Evolutionary conservation across 108 stramenopile genomes (phyloP).

Genomic region (Conticribra guillardii): DNA sequence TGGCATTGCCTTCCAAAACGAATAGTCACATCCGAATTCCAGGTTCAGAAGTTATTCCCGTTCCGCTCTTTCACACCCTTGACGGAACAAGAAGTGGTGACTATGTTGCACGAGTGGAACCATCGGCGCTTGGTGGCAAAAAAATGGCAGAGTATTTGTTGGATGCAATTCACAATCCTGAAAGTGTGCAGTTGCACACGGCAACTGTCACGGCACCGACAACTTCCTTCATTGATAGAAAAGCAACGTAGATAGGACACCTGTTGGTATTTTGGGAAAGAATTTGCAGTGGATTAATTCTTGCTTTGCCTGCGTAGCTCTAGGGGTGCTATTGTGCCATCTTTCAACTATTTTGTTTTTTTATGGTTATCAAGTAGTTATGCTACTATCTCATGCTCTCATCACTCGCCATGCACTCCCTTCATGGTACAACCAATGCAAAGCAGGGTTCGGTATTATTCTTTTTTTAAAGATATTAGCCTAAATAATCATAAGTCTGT

Average conservation of each 20-base stretch:
- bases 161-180: constrained; percentile 48
- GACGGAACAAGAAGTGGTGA: constrained; percentile 80
- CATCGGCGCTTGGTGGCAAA: constrained; percentile 76
- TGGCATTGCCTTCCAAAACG: constrained; percentile 11
- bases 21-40: constrained; percentile 53
- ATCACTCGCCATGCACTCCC: too few species aligned
- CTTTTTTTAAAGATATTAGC: too few species aligned
- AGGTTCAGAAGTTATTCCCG: constrained; percentile 75
- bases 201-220: constrained; percentile 20
- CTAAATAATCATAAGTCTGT: too few species aligned
- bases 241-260: constrained; percentile 7
- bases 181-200: background rate
- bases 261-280: too few species aligned
- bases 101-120: constrained; percentile 91
- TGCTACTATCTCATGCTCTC: too few species aligned
- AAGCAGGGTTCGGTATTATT: too few species aligned
- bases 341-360: too few species aligned
- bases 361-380: too few species aligned
- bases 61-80: constrained; percentile 79
- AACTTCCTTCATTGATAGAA: constrained; percentile 33
- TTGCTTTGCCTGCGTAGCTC: too few species aligned
- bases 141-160: constrained; percentile 88
- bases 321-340: too few species aligned
- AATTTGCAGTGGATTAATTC: too few species aligned
- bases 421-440: too few species aligned